Base-by-base conservation (phyloP, 2,329 filamentous ascomycete genomes). In the Penicillium sp. region DNA sequence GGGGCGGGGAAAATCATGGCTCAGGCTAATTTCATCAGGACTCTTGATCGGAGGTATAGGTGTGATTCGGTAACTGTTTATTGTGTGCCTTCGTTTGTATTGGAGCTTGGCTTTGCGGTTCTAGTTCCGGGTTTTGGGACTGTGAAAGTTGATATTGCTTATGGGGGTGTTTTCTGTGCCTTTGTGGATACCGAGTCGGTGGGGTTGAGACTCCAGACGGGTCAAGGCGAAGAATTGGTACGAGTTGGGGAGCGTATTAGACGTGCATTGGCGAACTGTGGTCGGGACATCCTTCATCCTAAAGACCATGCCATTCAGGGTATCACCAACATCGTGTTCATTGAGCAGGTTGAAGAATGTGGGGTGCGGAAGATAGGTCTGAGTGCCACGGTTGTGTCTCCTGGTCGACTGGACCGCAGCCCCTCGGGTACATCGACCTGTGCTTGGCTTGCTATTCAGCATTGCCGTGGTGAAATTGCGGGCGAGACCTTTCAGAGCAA, bases 151-250 rank as follows among this genome's bases (percentile, higher is more conserved):
- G 55, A 57, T 45, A 50, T 53, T 33, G 55, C 50, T 13, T 53
- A 39, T 26, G 55, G 55, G 5, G 55, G 55, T 13, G 45, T 53
- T 24, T 45, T 57, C 13, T 53, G 55, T 27, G 55, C 55, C 1
- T 57, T 57, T 50, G 50, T 57, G 13, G 50, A 57, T 26, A 41
- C 27, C 5, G 31, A 33, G n/a, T 50, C 37, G 2, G 31, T 57
- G 14, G 50, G 39, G 9, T 22, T 57, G 16, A 46, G 14, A 8
- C 13, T 53, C 13, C 9, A 50, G 7, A 24, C 46, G 8, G 29
- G 31, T 8, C 13, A 53, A 13, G 49, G 22, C n/a, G 24, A 53
- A 10, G 29, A 49, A 5, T 29, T 57, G 50, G 39, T 49, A 31
- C 27, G 49, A 10, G 9, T 46, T 21, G 49, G 45, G 7, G 45